These are phyloP conservation scores for Tribonema minus DNA, from an alignment of 108 stramenopile species.

Conservation along the genomic window DNA sequence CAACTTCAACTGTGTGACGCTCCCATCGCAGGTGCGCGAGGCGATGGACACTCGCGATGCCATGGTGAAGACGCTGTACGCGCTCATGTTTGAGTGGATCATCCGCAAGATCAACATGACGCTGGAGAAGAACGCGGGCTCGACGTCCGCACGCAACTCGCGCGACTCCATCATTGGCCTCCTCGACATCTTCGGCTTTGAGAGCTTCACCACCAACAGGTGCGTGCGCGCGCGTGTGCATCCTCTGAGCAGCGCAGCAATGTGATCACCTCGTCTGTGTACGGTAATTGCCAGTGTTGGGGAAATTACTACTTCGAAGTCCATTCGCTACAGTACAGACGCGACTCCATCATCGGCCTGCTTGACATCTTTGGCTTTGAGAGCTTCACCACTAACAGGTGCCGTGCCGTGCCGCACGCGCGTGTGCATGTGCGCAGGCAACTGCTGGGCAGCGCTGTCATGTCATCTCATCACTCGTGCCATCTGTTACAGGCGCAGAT, in stretches of 20 bases:
- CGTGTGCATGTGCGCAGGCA: too few relatives aligned
- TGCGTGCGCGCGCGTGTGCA: conserved; percentile 91
- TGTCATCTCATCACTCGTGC: too few relatives aligned
- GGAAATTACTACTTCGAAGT: too few relatives aligned
- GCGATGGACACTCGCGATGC: conserved; percentile 60
- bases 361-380: conserved; percentile 98
- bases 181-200: conserved; percentile 95
- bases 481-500: too few relatives aligned
- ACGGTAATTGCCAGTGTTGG: too few relatives aligned
- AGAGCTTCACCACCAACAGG: conserved; percentile 85
- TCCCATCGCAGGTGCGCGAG: too few relatives aligned
- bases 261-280: too few relatives aligned
- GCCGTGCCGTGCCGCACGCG: too few relatives aligned
- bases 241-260: too few relatives aligned
- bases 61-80: conserved; percentile 61
- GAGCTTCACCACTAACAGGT: conserved; percentile 83
- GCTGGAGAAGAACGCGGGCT: conserved; percentile 30
- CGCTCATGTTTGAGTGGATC: conserved; percentile 59
- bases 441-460: too few relatives aligned
- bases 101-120: conserved; percentile 59
- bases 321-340: too few relatives aligned
- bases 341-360: conserved; percentile 73
- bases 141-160: not conserved
- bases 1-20: too few relatives aligned
- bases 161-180: conserved; percentile 70